Evolutionary conservation across 768 basidiomycete genomes (phyloP).

Genomic region (Rickenella mellea): DNA sequence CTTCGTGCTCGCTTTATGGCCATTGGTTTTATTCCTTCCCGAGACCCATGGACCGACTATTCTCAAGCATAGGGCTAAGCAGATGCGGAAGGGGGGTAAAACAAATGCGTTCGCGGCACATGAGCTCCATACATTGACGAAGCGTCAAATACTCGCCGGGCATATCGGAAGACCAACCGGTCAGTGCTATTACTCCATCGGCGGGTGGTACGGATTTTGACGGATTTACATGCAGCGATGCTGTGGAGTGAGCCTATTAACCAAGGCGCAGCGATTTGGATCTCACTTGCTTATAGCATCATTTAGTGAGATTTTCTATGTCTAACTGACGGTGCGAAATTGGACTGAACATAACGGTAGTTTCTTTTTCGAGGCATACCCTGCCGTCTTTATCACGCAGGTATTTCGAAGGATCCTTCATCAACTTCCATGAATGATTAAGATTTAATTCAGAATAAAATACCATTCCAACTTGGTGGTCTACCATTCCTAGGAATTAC

Average conservation of each 20-base stretch:
- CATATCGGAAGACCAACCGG: slow-evolving; percentile 11
- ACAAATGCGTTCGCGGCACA: slow-evolving; percentile 8
- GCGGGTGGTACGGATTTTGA: neutral
- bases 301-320: slow-evolving; percentile 9
- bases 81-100: slow-evolving; percentile 8
- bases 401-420: neutral
- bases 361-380: slow-evolving; percentile 15
- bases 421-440: too few relatives aligned
- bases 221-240: slow-evolving; percentile 7
- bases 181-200: neutral
- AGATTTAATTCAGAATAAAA: slow-evolving; percentile 11
- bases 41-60: slow-evolving; percentile 15
- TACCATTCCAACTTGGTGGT: slow-evolving; percentile 12
- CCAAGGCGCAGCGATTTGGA: slow-evolving; percentile 13
- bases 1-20: slow-evolving; percentile 8
- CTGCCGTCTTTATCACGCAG: slow-evolving; percentile 13
- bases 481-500: slow-evolving; percentile 12
- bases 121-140: slow-evolving; percentile 9
- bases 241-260: slow-evolving; percentile 12
- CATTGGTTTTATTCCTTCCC: slow-evolving; percentile 11
- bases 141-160: slow-evolving; percentile 6
- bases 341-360: slow-evolving; percentile 1
- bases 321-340: neutral
- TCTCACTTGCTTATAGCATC: slow-evolving; percentile 15
- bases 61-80: slow-evolving; percentile 8